Base-by-base conservation (phyloP, 164 flowering plant species). In the Buxus sempervirens region DNA sequence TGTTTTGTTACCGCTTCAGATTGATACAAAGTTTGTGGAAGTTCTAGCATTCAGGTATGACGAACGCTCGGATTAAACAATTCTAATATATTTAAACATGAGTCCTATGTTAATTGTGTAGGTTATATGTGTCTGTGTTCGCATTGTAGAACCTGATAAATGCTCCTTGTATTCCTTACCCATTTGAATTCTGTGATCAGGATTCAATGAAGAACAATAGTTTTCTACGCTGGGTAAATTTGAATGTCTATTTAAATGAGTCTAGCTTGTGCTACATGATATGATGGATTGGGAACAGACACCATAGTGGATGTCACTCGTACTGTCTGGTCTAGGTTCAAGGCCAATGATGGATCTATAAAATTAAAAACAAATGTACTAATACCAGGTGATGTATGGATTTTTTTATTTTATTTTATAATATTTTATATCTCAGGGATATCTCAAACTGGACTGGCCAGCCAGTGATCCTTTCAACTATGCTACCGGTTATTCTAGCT, bases 21-120 rank as follows among this genome's bases (percentile, higher is more conserved):
- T 93, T 62, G 90, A 87, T 15, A 32, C 95, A 18, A 86, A 90
- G 70, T 93, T 93, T 71, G 75, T 87, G 26, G 95, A 93, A 81
- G 72, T 90, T 25, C 72, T 93, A 58, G 93, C 87, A 67, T 90
- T 90, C 82, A 86, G 94, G 96, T 90, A 75, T 41, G 63, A 5
- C 49, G 19, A 63, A n/a, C 62, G 27, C 20, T 70, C n/a, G 27
- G 68, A 23, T 45, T 22, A 54, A 18, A 36, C 19, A 24, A 5
- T 48, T 25, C 58, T 25, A 45, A 49, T 1, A 20, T 20, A 26
- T 54, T 65, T 3, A 22, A 63, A 7, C 20, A 27, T 14, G 27
- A 58, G n/a, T 26, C 10, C 15, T 58, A 16, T 58, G 18, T 16
- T 58, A 13, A 27, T 26, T 26, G 27, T 6, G n/a, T 22, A 13